Percentiles rank a stretch among this genome's conserved stretches.
phyloP scores from a whole-genome alignment of 2,329 filamentous ascomycete species.

The Drechmeria coniospora region DNA sequence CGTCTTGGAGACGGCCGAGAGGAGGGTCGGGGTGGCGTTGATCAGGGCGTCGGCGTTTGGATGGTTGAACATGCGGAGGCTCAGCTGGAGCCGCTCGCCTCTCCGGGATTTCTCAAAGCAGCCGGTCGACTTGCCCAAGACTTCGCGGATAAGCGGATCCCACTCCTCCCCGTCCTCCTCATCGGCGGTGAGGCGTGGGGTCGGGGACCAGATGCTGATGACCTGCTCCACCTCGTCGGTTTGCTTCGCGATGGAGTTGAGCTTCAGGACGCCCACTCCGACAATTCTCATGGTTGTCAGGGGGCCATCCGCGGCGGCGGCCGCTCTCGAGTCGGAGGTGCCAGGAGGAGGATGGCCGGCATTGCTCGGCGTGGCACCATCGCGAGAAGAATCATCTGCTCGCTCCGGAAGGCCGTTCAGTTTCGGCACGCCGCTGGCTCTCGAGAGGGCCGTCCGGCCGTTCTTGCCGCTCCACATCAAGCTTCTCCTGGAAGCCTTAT shows the following conservation, averaged over 20 bases:
- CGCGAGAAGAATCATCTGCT: slow-evolving; percentile 22
- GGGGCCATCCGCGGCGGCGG: slow-evolving; percentile 7
- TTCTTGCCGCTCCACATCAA: slow-evolving; percentile 55
- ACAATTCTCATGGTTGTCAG: slow-evolving; percentile 39
- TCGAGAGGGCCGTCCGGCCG: slow-evolving; percentile 37
- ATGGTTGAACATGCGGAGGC: slow-evolving; percentile 62
- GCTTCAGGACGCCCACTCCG: slow-evolving; percentile 61
- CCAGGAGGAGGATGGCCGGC: slow-evolving; percentile 33
- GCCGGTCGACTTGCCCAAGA: slow-evolving; percentile 60
- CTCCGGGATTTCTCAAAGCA: slow-evolving; percentile 57
- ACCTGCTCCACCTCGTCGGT: slow-evolving; percentile 59
- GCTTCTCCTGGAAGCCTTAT: slow-evolving; percentile 43
- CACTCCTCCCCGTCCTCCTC: slow-evolving; percentile 49
- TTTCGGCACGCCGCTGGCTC: slow-evolving; percentile 29
- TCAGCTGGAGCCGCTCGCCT: slow-evolving; percentile 65
- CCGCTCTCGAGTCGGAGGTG: slow-evolving; percentile 36
- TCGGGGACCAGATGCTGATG: slow-evolving; percentile 61
- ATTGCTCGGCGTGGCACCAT: slow-evolving; percentile 23
- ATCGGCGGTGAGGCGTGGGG: slow-evolving; percentile 36
- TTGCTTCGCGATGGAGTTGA: slow-evolving; percentile 61
- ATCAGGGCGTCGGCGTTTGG: slow-evolving; percentile 68
- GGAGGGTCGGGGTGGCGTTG: slow-evolving; percentile 71
- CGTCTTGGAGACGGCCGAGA: slow-evolving; percentile 68
- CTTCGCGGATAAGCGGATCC: slow-evolving; percentile 55
- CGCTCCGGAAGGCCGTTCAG: slow-evolving; percentile 44